A percentile compares a stretch with the other conserved stretches of the same genome.
Evolutionary conservation across 2,329 filamentous ascomycete species (phyloP).

Genomic region (Scedosporium dehoogii): DNA sequence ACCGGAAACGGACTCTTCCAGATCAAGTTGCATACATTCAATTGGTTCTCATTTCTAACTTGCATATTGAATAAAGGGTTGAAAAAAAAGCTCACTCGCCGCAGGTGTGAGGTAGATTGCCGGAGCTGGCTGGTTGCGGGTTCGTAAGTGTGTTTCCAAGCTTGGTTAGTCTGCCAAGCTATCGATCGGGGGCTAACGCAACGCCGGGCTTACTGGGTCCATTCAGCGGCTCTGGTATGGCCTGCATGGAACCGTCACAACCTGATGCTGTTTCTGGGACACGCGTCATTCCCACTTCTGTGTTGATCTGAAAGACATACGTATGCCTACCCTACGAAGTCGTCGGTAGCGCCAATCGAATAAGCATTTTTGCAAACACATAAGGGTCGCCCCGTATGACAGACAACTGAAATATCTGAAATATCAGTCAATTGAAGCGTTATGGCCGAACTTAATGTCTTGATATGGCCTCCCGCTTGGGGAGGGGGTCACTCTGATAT

Average conservation of each 20-base stretch:
- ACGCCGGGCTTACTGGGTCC: not conserved
- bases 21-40: too few species aligned
- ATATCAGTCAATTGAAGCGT: too few species aligned
- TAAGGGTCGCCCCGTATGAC: too few species aligned
- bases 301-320: not conserved
- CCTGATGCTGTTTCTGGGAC: not conserved
- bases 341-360: too few species aligned
- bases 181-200: not conserved
- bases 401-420: too few species aligned
- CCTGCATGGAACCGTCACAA: not conserved
- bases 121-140: not conserved
- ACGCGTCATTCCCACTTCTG: not conserved
- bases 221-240: not conserved
- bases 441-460: too few species aligned
- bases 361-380: too few species aligned
- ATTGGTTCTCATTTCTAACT: too few species aligned
- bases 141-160: not conserved
- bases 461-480: too few species aligned
- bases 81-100: not conserved
- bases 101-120: not conserved
- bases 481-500: too few species aligned
- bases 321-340: too few species aligned
- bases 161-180: not conserved
- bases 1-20: too few species aligned
- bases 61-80: not conserved